phyloP scores from a whole-genome alignment of 306 rosid genomes.

The Styphnolobium japonicum region DNA sequence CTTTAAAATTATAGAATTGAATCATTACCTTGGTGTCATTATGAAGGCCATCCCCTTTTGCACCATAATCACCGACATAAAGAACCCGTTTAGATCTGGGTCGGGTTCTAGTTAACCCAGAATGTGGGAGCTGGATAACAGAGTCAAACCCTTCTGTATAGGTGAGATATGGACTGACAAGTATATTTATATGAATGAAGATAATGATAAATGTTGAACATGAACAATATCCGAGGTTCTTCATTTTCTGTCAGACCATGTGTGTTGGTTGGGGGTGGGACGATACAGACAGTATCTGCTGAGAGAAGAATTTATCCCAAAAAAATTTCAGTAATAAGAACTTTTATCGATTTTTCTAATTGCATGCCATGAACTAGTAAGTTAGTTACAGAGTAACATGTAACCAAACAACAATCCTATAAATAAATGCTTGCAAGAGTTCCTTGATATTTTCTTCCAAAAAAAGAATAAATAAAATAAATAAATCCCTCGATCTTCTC shows the following conservation, averaged over 20 bases:
- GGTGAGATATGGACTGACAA: constrained; percentile 26
- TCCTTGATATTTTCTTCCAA: too few relatives aligned
- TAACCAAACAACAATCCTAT: background rate
- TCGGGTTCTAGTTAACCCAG: constrained; percentile 18
- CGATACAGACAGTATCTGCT: background rate
- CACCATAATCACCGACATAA: constrained; percentile 62
- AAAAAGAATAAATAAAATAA: too few relatives aligned
- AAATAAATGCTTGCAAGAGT: background rate
- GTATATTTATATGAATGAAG: constrained; percentile 23
- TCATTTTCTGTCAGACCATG: constrained; percentile 35
- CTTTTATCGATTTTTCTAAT: background rate
- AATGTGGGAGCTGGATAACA: constrained; percentile 24
- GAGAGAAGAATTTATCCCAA: too few relatives aligned
- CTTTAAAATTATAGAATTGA: background rate
- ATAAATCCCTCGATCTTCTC: too few relatives aligned
- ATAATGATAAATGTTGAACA: constrained; percentile 19
- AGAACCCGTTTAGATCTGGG: constrained; percentile 49
- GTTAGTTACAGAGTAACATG: background rate
- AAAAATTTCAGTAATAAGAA: too few relatives aligned
- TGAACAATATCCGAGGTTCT: constrained; percentile 23
- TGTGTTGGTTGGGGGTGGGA: background rate
- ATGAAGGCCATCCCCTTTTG: constrained; percentile 67
- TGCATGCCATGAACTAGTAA: background rate
- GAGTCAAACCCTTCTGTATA: constrained; percentile 41
- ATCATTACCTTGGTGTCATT: constrained; percentile 68